Evolutionary conservation across 768 basidiomycete genomes (phyloP), one percentile per base, ranked within the genome.

Genomic region (Artomyces pyxidatus): DNA sequence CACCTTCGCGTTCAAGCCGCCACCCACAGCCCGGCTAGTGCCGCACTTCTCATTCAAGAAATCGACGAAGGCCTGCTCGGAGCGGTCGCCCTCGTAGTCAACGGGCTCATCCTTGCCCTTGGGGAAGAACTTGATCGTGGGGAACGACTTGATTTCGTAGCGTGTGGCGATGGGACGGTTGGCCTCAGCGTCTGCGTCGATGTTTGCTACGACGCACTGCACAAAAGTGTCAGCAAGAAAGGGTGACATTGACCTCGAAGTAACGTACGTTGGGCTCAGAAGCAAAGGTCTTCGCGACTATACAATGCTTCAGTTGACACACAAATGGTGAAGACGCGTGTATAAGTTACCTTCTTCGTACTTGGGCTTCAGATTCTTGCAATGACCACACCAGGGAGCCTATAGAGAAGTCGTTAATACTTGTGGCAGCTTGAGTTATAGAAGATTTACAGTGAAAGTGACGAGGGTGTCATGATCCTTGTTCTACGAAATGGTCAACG

Each of bases 81-180:
- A 71, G 49, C 95, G 78, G 30, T 73, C 80, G 21, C 78, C 79
- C 10, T 80, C 72, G 64, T 97, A 99, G 25, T 67, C 69, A 42
- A 82, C 70, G 10, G 79, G 64, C 35, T 62, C 75, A 50, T 77
- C 74, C 58, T 73, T 72, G 54, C 74, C 80, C 56, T 83, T 83
- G 55, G 88, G 75, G 81, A 92, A 96, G 74, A 94, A 94, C 66
- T 91, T 94, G 73, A 99, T 80, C 17, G 94, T 98, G 0, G 96
- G 96, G 80, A 81, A 99, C 51, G 83, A 79, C 17, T 65, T 59
- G 49, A 99, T 77, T 5, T 73, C 86, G 60, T 93, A 93, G 62
- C 80, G 77, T 30, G 63, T 54, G 8, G 84, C 81, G 45, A 96
- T 66, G 19, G 74, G 77, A 57, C 76, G 75, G 74, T 96, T 95